phyloP scores from a whole-genome alignment of 345 rosid genomes.

The Eucalyptus erythrocorys region DNA sequence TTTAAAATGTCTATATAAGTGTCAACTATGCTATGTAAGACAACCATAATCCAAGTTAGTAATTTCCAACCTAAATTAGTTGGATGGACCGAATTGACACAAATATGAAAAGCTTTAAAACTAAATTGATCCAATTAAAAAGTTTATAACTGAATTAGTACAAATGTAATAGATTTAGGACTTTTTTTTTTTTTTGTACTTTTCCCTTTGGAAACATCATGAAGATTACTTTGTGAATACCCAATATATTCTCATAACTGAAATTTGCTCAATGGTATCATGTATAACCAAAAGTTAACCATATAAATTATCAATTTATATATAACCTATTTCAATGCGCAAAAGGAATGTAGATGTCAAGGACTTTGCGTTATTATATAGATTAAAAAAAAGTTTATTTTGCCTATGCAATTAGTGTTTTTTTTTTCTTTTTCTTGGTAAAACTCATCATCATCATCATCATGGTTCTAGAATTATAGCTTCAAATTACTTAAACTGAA shows the following conservation, averaged over 20 bases:
- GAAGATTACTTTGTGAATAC: neutral
- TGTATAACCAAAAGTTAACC: neutral
- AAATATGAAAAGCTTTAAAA: no score
- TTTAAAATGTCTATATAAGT: no score
- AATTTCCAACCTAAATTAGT: no score
- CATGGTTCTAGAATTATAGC: neutral
- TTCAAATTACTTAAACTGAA: neutral
- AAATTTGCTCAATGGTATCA: neutral
- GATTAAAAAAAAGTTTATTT: neutral
- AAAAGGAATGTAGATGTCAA: neutral
- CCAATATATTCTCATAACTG: neutral
- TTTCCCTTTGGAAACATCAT: neutral
- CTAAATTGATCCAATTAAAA: no score
- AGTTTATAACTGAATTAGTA: no score
- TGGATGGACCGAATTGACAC: rapidly evolving
- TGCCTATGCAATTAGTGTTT: neutral
- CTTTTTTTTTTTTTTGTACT: no score
- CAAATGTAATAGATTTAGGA: no score
- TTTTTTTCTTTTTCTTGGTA: neutral
- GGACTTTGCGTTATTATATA: neutral
- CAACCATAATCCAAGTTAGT: no score
- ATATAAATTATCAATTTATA: neutral
- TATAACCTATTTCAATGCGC: neutral
- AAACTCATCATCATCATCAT: neutral
- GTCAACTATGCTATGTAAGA: no score